Evolutionary conservation across 352 stramenopile genomes (phyloP).

Genomic region (Phytophthora quininea): DNA sequence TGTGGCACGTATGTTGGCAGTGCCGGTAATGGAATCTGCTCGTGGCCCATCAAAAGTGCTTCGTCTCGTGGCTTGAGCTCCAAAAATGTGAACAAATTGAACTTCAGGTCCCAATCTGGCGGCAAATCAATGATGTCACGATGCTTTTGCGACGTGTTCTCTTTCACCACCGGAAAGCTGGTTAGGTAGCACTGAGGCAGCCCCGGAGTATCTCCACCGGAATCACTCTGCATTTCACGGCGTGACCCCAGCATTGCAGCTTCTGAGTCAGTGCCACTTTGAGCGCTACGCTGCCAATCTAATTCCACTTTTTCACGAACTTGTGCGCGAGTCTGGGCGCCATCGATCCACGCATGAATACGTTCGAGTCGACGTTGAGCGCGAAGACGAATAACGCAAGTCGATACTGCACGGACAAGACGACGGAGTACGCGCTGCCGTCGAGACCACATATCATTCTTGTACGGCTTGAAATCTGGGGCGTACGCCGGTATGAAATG

Average conservation of each 20-base stretch:
- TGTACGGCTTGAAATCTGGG: slow-evolving; percentile 86
- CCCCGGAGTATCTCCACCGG: not conserved
- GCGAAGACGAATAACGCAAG: slow-evolving; percentile 68
- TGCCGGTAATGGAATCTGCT: slow-evolving; percentile 53
- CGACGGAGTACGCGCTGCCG: slow-evolving; percentile 71
- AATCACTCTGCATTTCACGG: not conserved
- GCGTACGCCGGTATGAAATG: slow-evolving; percentile 38
- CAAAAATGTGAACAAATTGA: slow-evolving; percentile 67
- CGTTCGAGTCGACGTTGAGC: slow-evolving; percentile 60
- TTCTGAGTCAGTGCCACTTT: not conserved
- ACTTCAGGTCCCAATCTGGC: slow-evolving; percentile 51
- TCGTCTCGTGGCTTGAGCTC: slow-evolving; percentile 67
- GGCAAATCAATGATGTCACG: slow-evolving; percentile 47
- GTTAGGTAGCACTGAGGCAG: slow-evolving; percentile 36
- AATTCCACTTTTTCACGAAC: slow-evolving; percentile 68
- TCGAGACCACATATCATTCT: slow-evolving; percentile 87
- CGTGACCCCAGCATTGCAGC: not conserved
- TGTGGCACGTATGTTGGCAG: slow-evolving; percentile 69
- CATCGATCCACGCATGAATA: slow-evolving; percentile 62
- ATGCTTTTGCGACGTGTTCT: slow-evolving; percentile 45
- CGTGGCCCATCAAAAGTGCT: slow-evolving; percentile 69
- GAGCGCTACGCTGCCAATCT: slow-evolving; percentile 44
- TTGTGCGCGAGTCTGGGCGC: slow-evolving; percentile 45
- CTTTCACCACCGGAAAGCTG: slow-evolving; percentile 69
- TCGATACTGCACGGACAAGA: slow-evolving; percentile 76